phyloP scores from a whole-genome alignment of 2,329 filamentous ascomycete species.

The Aspergillus transmontanensis region DNA sequence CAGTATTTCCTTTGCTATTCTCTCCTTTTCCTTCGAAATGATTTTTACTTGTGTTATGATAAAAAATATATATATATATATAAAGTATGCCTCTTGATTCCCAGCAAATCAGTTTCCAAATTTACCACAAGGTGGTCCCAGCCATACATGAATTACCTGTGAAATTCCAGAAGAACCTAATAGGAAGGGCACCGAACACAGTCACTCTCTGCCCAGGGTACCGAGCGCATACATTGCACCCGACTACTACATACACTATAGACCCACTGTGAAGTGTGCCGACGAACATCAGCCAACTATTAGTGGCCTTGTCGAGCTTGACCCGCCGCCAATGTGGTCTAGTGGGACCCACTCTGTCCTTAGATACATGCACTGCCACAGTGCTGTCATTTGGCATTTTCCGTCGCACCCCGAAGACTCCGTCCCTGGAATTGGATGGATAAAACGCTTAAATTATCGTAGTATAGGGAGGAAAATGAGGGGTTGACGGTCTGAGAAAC shows the following conservation, averaged over 20 bases:
- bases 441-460: neutral
- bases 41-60: neutral
- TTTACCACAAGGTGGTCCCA: neutral
- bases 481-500: neutral
- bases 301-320: constrained; percentile 20
- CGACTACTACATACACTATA: constrained; percentile 10
- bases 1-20: neutral
- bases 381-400: constrained; percentile 26
- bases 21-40: neutral
- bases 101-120: neutral
- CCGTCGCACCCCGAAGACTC: constrained; percentile 11
- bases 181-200: neutral
- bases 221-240: constrained; percentile 13
- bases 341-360: constrained; percentile 23
- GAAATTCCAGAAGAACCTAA: constrained; percentile 10
- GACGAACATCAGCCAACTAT: constrained; percentile 18
- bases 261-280: constrained; percentile 20
- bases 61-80: too few species aligned
- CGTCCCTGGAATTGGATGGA: constrained; percentile 12
- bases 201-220: constrained; percentile 7
- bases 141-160: constrained; percentile 4
- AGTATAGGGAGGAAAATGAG: neutral
- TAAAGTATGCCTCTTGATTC: too few species aligned
- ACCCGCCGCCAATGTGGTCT: constrained; percentile 20
- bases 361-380: constrained; percentile 32